These are phyloP conservation scores for Auxenochlorella pyrenoidosa DNA, from an alignment of 139 green algal species.

Conservation along the genomic window DNA sequence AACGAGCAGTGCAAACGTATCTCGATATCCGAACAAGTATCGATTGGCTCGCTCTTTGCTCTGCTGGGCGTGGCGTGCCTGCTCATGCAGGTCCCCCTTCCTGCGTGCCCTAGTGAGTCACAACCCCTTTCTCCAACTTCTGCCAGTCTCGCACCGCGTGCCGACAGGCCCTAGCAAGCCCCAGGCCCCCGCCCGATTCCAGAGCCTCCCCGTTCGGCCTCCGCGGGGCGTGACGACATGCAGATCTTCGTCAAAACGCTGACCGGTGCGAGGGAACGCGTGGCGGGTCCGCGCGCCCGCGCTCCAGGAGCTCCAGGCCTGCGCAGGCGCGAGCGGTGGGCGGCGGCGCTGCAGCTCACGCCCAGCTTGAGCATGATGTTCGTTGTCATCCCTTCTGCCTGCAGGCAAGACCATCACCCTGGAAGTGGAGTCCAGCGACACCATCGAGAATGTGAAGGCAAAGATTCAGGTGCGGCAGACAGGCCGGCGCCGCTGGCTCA, in stretches of 20 bases:
- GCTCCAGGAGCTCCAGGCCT: not conserved
- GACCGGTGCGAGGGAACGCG: slow-evolving; percentile 41
- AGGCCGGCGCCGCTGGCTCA: no score
- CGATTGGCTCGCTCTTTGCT: not conserved
- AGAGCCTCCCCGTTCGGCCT: no score
- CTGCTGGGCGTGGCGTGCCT: not conserved
- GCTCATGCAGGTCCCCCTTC: not conserved
- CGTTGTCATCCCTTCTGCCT: slow-evolving; percentile 64
- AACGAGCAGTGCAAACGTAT: no score
- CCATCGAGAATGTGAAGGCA: slow-evolving; percentile 90
- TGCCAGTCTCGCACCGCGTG: no score
- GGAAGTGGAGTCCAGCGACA: slow-evolving; percentile 84
- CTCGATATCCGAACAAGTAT: no score
- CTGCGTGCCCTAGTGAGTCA: not conserved
- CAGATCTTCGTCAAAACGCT: slow-evolving; percentile 96
- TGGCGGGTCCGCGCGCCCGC: not conserved
- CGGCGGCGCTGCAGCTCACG: not conserved
- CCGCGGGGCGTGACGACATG: slow-evolving; percentile 48
- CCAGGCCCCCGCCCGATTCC: not conserved
- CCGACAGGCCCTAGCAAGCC: not conserved
- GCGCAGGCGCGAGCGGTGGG: not conserved
- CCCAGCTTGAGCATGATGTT: slow-evolving; percentile 41
- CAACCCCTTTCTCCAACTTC: no score
- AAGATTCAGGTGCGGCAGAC: slow-evolving; percentile 81
- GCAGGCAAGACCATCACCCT: slow-evolving; percentile 87